Percentiles rank a stretch among this genome's conserved stretches.
Evolutionary conservation across 768 basidiomycete species (phyloP).

Genomic region (Tylopilus plumbeoviolaceoides): DNA sequence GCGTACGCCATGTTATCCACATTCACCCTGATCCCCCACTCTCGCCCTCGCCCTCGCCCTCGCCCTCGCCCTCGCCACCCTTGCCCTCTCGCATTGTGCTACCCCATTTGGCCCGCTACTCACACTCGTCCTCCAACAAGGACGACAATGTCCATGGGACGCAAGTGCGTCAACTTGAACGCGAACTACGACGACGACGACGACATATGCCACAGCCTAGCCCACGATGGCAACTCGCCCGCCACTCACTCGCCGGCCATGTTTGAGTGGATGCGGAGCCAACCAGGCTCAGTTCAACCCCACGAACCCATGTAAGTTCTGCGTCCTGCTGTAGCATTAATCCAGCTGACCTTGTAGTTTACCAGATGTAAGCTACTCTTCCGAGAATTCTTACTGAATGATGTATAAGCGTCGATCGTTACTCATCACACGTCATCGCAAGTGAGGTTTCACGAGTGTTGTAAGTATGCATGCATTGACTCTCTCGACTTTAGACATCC

Average conservation of each 20-base stretch:
- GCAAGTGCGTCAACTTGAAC: too few relatives aligned
- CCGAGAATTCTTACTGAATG: not conserved
- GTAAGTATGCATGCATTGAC: not conserved
- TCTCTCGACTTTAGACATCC: conserved; percentile 61
- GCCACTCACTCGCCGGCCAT: conserved; percentile 49
- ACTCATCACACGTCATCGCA: conserved; percentile 45
- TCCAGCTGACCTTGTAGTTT: conserved; percentile 29
- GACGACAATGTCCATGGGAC: too few relatives aligned
- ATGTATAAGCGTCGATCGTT: conserved; percentile 38
- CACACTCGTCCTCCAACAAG: too few relatives aligned
- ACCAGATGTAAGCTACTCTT: conserved; percentile 39
- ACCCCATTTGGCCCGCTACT: too few relatives aligned
- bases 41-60: too few relatives aligned
- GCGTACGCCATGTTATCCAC: too few relatives aligned
- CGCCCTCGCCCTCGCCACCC: too few relatives aligned
- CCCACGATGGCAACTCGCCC: too few relatives aligned
- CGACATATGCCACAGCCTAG: too few relatives aligned
- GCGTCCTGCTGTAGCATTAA: not conserved
- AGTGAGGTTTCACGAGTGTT: conserved; percentile 25
- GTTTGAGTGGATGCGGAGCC: conserved; percentile 45
- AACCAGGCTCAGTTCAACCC: conserved; percentile 39
- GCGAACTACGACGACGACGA: too few relatives aligned
- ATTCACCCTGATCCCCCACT: too few relatives aligned
- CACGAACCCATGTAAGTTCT: conserved; percentile 40
- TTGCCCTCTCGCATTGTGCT: too few relatives aligned